Base-by-base conservation (phyloP, 257 asterid genomes). In the Nicotiana tomentosiformis region DNA sequence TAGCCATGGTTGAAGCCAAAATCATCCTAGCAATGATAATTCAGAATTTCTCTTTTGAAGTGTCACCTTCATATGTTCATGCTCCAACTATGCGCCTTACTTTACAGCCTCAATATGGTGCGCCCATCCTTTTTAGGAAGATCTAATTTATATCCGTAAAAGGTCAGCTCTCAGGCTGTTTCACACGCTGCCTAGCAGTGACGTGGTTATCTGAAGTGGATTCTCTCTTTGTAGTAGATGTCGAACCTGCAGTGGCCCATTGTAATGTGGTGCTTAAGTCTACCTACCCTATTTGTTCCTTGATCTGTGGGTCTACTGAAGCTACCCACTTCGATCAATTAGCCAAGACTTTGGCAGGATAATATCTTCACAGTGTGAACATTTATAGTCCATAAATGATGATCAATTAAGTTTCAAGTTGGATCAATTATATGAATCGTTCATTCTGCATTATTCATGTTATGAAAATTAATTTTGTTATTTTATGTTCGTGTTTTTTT, bases 51-150 rank as follows among this genome's bases (percentile, higher is more conserved):
- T 85, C 90, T 20, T 89, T 92, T 49, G 88, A 18, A 77, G 67
- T 90, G 68, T 93, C 97, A 3, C 92, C 96, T 0, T 87, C 96
- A 1, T 93, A 93, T 49, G 89, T 87, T 17, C 97, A 93, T 84
- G 93, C 97, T 82, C 97, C 97, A 1, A 87, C 84, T 82, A 93
- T 84, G 74, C 37, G 82, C 12, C 51, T 90, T 74, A 90, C 93
- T 43, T 61, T 93, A 91, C 95, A 90, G 74, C 97, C 96, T 18
- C 96, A 92, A 78, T 85, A 84, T 81, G 97, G 95, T 55, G 86
- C 85, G 35, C 96, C 92, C 56, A 84, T 93, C 66, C 77, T 91
- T 80, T 88, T 93, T 77, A 86, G 84, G 74, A 87, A 83, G 87
- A 81, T 88, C 8, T 46, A 43, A 9, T 0, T 43, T 9, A 39